Percentiles rank a stretch among this genome's conserved stretches.
These are phyloP conservation scores for Heritiera littoralis DNA, from an alignment of 345 rosid genomes.

Conservation along the genomic window DNA sequence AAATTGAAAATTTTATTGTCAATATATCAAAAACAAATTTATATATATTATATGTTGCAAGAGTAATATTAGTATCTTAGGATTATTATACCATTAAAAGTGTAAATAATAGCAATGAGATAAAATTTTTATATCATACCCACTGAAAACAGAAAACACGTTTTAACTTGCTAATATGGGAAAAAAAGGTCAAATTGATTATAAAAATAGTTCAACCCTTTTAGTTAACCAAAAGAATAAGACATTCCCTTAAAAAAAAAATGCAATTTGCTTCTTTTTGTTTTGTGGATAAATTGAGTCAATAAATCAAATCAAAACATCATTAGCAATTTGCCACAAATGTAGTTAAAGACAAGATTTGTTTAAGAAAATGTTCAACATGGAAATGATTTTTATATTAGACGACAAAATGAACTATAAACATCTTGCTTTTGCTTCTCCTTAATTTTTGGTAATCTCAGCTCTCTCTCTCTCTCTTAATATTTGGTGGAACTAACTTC, in stretches of 20 bases:
- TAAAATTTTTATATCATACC: too few species aligned
- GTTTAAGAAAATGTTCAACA: not conserved
- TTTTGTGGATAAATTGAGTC: not conserved
- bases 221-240: not conserved
- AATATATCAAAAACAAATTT: too few species aligned
- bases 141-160: too few species aligned
- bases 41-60: too few species aligned
- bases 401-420: constrained; percentile 6
- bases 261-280: not conserved
- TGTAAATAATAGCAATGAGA: too few species aligned
- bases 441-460: constrained; percentile 27
- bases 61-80: too few species aligned
- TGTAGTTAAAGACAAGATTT: too few species aligned
- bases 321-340: not conserved
- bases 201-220: too few species aligned
- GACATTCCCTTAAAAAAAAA: not conserved
- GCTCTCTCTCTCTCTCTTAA: not conserved
- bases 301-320: not conserved
- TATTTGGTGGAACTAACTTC: constrained; percentile 12
- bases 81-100: too few species aligned
- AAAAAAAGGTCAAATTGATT: too few species aligned
- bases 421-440: constrained; percentile 3
- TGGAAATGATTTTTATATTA: not conserved
- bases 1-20: too few species aligned
- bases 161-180: too few species aligned